Base-by-base conservation (phyloP, 2,329 filamentous ascomycete species). In the Paracoccidioides brasiliensis region DNA sequence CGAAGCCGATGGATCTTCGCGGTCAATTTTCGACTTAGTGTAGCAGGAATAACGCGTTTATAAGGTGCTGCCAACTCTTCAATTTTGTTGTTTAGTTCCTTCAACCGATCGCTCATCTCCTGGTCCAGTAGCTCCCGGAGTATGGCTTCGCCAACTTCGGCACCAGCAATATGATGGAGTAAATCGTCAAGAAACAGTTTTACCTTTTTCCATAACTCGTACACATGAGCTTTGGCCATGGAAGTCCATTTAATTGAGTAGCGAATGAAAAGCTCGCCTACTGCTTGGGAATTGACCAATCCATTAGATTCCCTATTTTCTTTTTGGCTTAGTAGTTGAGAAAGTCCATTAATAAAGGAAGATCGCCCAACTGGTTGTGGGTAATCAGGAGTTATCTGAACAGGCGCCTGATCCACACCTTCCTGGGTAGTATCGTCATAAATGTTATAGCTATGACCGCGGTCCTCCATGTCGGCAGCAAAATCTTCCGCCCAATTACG, bases 241-340 rank as follows among this genome's bases (percentile, higher is more conserved):
- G 55, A 32, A 1, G 64, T 55, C 71, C 71, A 74, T 35, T 63
- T 62, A 3, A 58, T 59, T 3, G 67, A 69, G 56, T 72, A 69
- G 52, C 71, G 69, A 61, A 67, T 67, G 50, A 74, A 74, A 2
- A 75, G 58, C 48, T 73, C 70, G 3, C 67, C 67, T 14, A 75
- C 59, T 0, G 74, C 58, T 1, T 69, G 61, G 2, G 72, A 68
- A 55, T 73, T 74, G 62, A 68, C 70, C 28, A 65, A 70, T 8
- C 72, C 71, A 3, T 66, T 55, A 2, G 75, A 61, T 53, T 74
- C 70, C 15, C 57, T 57, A 44, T 64, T 59, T 55, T 55, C 57
- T 46, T 55, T 56, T 42, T 60, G 57, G 32, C 58, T 56, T 10
- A 59, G 44, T 1, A 62, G 54, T 43, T 57, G 54, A 9, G 53